Evolutionary conservation across 2,329 filamentous ascomycete genomes (phyloP), one percentile per base, ranked within the genome.

Genomic region (Boeremia lycopersici): DNA sequence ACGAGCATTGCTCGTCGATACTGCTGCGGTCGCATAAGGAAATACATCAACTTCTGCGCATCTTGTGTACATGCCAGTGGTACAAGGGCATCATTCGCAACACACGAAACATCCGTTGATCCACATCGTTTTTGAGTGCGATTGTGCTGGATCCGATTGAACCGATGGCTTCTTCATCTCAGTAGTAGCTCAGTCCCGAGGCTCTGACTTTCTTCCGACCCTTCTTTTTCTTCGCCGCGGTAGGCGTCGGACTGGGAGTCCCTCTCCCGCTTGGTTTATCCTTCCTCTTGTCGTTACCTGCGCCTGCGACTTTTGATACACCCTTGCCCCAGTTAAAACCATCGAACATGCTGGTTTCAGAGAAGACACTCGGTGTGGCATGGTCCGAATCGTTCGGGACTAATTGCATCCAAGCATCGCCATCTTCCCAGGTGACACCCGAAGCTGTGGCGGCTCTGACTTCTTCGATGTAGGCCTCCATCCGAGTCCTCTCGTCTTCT

Each of bases 111-210:
- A 34, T 26, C 28, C 28, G 29, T 31, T 13, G 35, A 41, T 13
- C 38, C 41, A 25, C 2, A 15, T 13, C 2, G 10, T 6, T 36
- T 25, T 23, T 17, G 34, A 26, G 29, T 17, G 35, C 31, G 26
- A 25, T 25, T 8, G 17, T 12, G 19, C 19, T 29, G 31, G 26
- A 26, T 36, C n/a, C 6, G 28, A 40, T 26, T 38, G 8, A 7
- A 23, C 19, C 6, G 11, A 17, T 12, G n/a, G n/a, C 6, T 6
- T 10, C 13, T 30, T 28, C 4, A 15, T 7, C 12, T 63, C 34
- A 71, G 38, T 69, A 71, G 47, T 71, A 71, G 42, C 67, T 70
- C 58, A 69, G 59, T 2, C 65, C 69, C 23, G 64, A 65, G 42
- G 59, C 61, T 29, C 67, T 63, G 23, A 50, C 53, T 35, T 67